Conservation (phyloP, 1,284 basidiomycete species). For the Ceratobasidium sp. region DNA sequence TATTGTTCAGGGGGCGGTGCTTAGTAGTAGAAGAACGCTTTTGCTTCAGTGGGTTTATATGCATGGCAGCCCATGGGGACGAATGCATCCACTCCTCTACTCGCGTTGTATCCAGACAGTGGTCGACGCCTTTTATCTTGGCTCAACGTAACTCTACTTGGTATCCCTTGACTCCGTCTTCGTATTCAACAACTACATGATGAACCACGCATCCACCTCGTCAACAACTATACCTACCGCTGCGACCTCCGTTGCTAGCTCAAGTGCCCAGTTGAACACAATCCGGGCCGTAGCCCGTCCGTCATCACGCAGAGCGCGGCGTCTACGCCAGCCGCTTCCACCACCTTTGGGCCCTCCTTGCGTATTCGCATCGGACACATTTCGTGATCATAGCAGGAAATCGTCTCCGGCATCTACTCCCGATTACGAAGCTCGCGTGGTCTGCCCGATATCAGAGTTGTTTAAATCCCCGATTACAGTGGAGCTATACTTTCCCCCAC, state of each 20-base stretch:
- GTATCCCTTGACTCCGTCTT: background rate
- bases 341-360: slow-evolving; percentile 16
- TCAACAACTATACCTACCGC: background rate
- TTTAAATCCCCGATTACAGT: slow-evolving; percentile 11
- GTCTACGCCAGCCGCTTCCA: slow-evolving; percentile 7
- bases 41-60: background rate
- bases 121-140: no score
- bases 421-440: slow-evolving; percentile 7
- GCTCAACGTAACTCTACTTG: background rate
- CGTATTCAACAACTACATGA: background rate
- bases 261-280: background rate
- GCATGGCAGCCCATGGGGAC: no score
- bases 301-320: background rate
- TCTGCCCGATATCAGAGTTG: slow-evolving; percentile 16
- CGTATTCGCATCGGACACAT: slow-evolving; percentile 7
- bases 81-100: no score
- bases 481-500: slow-evolving; percentile 20
- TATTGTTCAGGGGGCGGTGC: background rate
- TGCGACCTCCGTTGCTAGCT: background rate
- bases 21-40: background rate
- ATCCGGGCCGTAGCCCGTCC: background rate
- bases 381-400: slow-evolving; percentile 10
- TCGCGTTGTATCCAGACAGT: no score
- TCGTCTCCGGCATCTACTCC: slow-evolving; percentile 19
- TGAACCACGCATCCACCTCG: slow-evolving; percentile 13